Base-by-base conservation (phyloP, 495 filamentous ascomycete genomes). In the Penicillium canariense region DNA sequence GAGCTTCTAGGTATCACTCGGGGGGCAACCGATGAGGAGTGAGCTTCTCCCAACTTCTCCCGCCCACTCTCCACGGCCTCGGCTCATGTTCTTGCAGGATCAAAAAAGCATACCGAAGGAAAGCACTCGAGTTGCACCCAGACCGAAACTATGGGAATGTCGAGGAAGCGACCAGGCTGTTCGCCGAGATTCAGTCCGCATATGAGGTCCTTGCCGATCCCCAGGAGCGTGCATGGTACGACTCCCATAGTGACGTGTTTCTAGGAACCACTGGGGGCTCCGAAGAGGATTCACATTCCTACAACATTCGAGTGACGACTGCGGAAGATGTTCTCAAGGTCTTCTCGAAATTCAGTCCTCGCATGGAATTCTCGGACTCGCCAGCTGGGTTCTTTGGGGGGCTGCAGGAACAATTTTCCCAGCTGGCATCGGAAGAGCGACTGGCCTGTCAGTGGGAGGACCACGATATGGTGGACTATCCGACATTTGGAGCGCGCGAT, bases 171-270 rank as follows among this genome's bases (percentile, higher is more conserved):
- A 98, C 94, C 0, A 77, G 73, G 54, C 83, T 85, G 17, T 99
- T 99, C 67, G 91, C 92, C 39, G 91, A 94, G 60, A 81, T 97
- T 22, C 92, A 96, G 67, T 80, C 90, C 9, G 94, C 94, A 32
- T 96, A 97, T 69, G 91, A 97, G 66, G 84, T 97, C 18, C 85
- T 99, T 2, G 95, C 91, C 14, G 95, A 99, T 68, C 84, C 90
- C 7, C 92, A 97, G 67, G 94, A 99, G 68, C 84, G 95, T 42
- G 87, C 92, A 8, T 97, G 94, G 94, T 99, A 99, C 69, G 93
- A 99, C 63, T 88, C 90, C 20, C 94, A 99, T 62, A 87, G 90
- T 47, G 87, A 91, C 56, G 85, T 84, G 12, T 91, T 97, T 44
- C 74, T 97, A 46, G 79, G 83, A 2, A 85, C 82, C 12, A 78